phyloP scores from a whole-genome alignment of 176 grass and related monocot species.

The Tillandsia leiboldiana region DNA sequence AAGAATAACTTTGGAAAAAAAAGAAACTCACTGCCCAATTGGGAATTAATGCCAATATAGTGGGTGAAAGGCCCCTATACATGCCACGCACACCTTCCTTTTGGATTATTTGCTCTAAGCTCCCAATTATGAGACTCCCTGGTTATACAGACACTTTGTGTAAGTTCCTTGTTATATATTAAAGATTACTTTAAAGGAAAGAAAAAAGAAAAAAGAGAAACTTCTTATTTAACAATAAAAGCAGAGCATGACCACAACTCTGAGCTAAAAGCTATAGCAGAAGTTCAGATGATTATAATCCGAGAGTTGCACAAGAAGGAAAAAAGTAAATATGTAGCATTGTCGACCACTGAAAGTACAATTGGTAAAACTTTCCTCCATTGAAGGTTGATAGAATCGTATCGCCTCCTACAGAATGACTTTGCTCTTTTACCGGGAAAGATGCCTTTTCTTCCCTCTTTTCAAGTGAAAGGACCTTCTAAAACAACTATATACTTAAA shows the following conservation, averaged over 20 bases:
- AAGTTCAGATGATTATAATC: too few relatives aligned
- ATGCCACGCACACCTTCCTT: constrained; percentile 77
- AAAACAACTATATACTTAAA: too few relatives aligned
- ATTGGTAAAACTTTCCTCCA: too few relatives aligned
- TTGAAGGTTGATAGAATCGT: too few relatives aligned
- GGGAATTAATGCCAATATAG: constrained; percentile 74
- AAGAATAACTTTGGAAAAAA: background rate
- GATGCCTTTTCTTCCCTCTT: too few relatives aligned
- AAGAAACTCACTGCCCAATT: constrained; percentile 89
- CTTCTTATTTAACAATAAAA: background rate
- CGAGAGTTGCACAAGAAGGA: too few relatives aligned
- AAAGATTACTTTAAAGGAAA: background rate
- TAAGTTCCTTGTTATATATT: background rate
- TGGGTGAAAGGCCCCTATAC: constrained; percentile 86
- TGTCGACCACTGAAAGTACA: too few relatives aligned
- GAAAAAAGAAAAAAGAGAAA: background rate
- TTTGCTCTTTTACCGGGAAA: too few relatives aligned
- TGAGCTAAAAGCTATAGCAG: too few relatives aligned
- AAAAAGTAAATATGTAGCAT: too few relatives aligned
- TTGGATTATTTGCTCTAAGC: constrained; percentile 71
- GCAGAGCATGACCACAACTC: background rate
- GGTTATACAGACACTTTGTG: background rate
- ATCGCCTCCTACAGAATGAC: too few relatives aligned
- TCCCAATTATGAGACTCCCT: constrained; percentile 89
- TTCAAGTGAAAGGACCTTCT: too few relatives aligned